Conservation (phyloP, 2,329 filamentous ascomycete genomes). For the Calonectria ilicicola region DNA sequence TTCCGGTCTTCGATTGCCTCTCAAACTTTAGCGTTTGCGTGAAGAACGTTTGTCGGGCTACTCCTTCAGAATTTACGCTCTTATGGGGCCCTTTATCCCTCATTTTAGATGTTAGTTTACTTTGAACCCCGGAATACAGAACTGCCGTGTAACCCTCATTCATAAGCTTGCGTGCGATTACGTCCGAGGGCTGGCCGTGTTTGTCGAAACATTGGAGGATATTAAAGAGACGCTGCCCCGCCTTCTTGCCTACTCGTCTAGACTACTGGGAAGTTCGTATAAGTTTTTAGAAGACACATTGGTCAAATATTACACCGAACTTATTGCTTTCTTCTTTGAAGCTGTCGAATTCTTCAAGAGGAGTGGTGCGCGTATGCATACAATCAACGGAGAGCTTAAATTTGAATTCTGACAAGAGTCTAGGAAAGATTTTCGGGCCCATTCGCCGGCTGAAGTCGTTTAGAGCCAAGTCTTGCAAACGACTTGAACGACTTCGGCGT, state of each 20-base stretch:
- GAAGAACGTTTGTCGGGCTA: not conserved
- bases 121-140: not conserved
- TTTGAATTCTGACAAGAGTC: not conserved
- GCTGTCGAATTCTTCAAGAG: not conserved
- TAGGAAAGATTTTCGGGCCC: not conserved
- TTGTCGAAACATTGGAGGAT: not conserved
- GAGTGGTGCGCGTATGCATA: not conserved
- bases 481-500: not conserved
- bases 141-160: not conserved
- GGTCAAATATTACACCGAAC: not conserved
- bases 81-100: not conserved
- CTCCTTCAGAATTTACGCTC: not conserved
- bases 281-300: not conserved
- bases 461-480: not conserved
- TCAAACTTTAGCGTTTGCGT: not conserved
- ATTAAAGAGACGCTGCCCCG: not conserved
- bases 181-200: not conserved
- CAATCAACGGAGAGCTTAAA: no score
- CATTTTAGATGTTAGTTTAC: not conserved
- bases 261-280: not conserved
- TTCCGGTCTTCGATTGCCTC: not conserved
- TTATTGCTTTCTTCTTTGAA: not conserved
- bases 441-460: not conserved
- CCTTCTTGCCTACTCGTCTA: not conserved
- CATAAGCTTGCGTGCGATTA: not conserved